Base-by-base conservation (phyloP, 1,284 basidiomycete genomes). In the Nidula niveotomentosa region DNA sequence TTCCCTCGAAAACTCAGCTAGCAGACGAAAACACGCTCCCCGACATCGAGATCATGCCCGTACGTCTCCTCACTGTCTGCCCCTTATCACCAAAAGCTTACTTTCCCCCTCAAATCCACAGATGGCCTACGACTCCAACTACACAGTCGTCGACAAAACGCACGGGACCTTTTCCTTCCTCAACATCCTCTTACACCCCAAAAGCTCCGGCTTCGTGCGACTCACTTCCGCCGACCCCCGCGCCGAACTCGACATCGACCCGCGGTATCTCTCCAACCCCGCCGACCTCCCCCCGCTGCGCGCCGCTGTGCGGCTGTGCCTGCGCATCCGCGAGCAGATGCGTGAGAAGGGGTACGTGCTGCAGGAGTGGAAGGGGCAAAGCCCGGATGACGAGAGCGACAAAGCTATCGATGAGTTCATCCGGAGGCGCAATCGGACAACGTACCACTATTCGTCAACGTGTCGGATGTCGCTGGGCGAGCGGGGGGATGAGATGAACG, bases 281-380 rank as follows among this genome's bases (percentile, higher is more conserved):
- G 60, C 61, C 6, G 73, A 75, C 54, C 49, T 58, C 10, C 41
- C 43, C 0, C 58, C 70, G 12, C 64, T 81, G 18, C 69, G 79
- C 48, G 73, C 76, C 36, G 69, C 69, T 9, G 59, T 79, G 49
- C 71, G 71, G 23, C 67, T 75, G 52, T 65, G 75, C 0, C 59
- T 75, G 9, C 71, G 72, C 47, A 66, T 81, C n/a, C 69, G 68
- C 0, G 62, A 69, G 48, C 61, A 63, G 3, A 74, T 79, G 60
- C 57, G 55, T 12, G 49, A 46, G 7, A 51, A 50, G 10, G 62
- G 63, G 1, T 64, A 69, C 49, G 56, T 65, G 1, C 55, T 72
- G 6, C 51, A 60, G n/a, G 61, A 62, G 17, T 56, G 57, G 33
- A 52, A 59, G 6, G 57, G 66, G 15, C 23, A 23, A 23, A 52